phyloP scores from a whole-genome alignment of 2,329 filamentous ascomycete genomes.

The Ophiostoma montium region DNA sequence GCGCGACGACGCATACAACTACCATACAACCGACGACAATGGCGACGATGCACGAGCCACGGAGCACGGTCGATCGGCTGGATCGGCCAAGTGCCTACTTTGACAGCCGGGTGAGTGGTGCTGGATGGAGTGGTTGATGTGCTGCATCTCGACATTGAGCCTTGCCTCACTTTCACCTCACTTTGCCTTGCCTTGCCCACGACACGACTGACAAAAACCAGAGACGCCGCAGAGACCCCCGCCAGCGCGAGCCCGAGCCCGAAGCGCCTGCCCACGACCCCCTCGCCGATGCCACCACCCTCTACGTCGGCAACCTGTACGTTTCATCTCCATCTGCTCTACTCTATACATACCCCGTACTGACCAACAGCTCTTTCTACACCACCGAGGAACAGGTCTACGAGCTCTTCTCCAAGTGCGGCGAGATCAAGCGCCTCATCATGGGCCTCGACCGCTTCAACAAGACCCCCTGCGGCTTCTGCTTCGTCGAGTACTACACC shows the following conservation, averaged over 20 bases:
- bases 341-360: background rate
- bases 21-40: too few species aligned
- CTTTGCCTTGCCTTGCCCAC: too few species aligned
- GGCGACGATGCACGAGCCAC: conserved; percentile 16
- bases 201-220: conserved; percentile 6
- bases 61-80: conserved; percentile 75
- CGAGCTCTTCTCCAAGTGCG: conserved; percentile 89
- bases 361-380: conserved; percentile 63
- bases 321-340: conserved; percentile 18
- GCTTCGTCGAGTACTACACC: conserved; percentile 98
- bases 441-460: conserved; percentile 96
- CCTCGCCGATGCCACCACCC: conserved; percentile 74
- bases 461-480: conserved; percentile 98
- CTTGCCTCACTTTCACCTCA: conserved; percentile 8
- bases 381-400: conserved; percentile 99
- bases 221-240: conserved; percentile 52
- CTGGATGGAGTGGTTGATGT: too few species aligned
- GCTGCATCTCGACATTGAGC: too few species aligned
- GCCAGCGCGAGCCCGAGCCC: conserved; percentile 41
- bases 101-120: conserved; percentile 55
- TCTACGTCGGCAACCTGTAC: conserved; percentile 93
- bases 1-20: too few species aligned
- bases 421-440: conserved; percentile 93
- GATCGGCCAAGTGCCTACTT: conserved; percentile 95
- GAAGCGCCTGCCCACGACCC: conserved; percentile 58